Evolutionary conservation across 2,329 filamentous ascomycete genomes (phyloP), one percentile per base, ranked within the genome.

Genomic region (Periconia sp.): DNA sequence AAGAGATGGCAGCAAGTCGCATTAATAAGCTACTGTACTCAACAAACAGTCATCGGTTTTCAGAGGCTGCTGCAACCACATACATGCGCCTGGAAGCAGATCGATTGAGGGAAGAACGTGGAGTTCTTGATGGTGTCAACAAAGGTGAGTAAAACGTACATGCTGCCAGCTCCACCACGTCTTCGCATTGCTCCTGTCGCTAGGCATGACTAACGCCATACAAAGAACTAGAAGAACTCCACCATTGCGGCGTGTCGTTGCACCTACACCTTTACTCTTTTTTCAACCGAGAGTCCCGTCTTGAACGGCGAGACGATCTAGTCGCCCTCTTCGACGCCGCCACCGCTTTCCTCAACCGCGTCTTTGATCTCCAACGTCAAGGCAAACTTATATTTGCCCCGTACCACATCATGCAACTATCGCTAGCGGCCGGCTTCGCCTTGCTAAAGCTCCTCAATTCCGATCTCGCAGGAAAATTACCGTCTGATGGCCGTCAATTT

Each of bases 341-440:
- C 3, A 83, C 81, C 28, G 77, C 77, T 46, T 90, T 90, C 60
- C 77, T 91, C 16, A 85, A 89, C 37, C 65, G 68, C 8, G 71
- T 73, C 1, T 74, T 78, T 48, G 79, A 83, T 44, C 74, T 88
- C 8, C 40, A 78, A 23, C 61, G 68, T 38, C 77, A 81, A 6
- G 77, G 78, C 35, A 78, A 86, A 36, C 73, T 90, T 19, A 79
- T 80, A 36, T 85, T 87, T 58, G 81, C 84, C 18, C 86, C 82
- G 52, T 89, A 87, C 64, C 92, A 92, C 67, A 82, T 92, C 38
- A 85, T 90, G 63, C 88, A 92, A 68, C 92, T 92, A 86, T 82
- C 91, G 43, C 83, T 92, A n/a, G 88, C 88, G 2, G 87, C 86
- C 4, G 85, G 86, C 3, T 91, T 91, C 57, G 85, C 87, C 1